phyloP scores from a whole-genome alignment of 1,284 basidiomycete genomes.

The Fomitopsis betulina region DNA sequence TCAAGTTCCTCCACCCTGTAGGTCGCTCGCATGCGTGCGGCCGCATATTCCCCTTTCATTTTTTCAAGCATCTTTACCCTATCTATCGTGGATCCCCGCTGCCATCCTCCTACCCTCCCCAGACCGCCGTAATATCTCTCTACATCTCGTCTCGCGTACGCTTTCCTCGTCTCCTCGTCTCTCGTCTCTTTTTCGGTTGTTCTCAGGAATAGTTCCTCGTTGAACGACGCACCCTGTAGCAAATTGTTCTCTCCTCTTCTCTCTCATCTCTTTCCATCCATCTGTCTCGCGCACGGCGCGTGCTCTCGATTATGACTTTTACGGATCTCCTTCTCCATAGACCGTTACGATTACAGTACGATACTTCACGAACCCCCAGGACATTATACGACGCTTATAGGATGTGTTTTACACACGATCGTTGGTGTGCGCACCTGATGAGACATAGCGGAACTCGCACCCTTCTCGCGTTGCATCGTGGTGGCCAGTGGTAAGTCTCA shows the following conservation, averaged over 20 bases:
- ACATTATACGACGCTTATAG: conserved; percentile 1
- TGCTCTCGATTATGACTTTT: neutral
- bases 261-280: neutral
- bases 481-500: too few relatives aligned
- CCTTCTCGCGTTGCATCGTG: neutral
- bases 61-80: neutral
- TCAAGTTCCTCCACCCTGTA: neutral
- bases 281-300: neutral
- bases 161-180: neutral
- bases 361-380: conserved; percentile 4
- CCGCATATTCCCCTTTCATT: neutral
- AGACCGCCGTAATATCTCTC: neutral
- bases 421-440: neutral
- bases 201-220: neutral
- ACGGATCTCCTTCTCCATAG: conserved; percentile 1
- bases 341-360: conserved; percentile 8
- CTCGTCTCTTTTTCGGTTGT: neutral
- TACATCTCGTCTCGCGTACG: neutral
- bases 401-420: neutral
- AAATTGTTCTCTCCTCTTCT: conserved; percentile 8
- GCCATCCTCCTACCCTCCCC: neutral
- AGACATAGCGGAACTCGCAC: neutral
- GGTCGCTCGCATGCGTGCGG: conserved; percentile 1
- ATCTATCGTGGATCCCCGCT: conserved; percentile 1
- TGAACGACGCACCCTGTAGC: conserved; percentile 8